A percentile compares a stretch with the other conserved stretches of the same genome.
These are phyloP conservation scores for Rhizomucor miehei DNA, from an alignment of 371 early-diverging fungal species.

Conservation along the genomic window DNA sequence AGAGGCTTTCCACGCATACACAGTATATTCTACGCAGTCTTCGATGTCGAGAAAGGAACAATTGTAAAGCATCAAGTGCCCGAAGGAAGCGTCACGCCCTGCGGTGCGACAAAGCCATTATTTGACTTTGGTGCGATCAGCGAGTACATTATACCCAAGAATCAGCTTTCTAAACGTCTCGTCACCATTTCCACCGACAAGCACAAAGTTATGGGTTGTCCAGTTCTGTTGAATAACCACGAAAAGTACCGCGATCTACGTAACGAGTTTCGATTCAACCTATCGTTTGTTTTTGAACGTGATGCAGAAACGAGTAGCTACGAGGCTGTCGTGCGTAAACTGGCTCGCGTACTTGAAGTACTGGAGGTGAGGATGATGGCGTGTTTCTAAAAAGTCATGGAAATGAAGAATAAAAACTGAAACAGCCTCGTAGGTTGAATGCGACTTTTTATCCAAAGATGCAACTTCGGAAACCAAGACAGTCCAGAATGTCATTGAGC, in stretches of 20 bases:
- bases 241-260: constrained; percentile 64
- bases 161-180: constrained; percentile 72
- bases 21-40: constrained; percentile 81
- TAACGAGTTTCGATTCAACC: constrained; percentile 85
- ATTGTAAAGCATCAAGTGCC: constrained; percentile 83
- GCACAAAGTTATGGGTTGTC: constrained; percentile 78
- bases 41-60: constrained; percentile 83
- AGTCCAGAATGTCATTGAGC: constrained; percentile 80
- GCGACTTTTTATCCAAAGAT: constrained; percentile 63
- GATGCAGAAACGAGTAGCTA: constrained; percentile 71
- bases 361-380: constrained; percentile 56
- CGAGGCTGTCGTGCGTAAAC: constrained; percentile 79
- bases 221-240: constrained; percentile 69
- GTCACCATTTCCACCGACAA: constrained; percentile 72
- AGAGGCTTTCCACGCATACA: constrained; percentile 76
- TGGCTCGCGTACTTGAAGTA: constrained; percentile 72
- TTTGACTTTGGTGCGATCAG: constrained; percentile 85
- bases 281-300: constrained; percentile 87
- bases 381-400: not conserved
- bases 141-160: constrained; percentile 88
- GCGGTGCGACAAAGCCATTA: constrained; percentile 33
- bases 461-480: constrained; percentile 27
- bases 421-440: constrained; percentile 50
- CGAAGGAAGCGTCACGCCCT: constrained; percentile 65
- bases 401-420: too few species aligned